These are phyloP conservation scores for Panicum hallii DNA, from an alignment of 202 grass and related monocot species.

Conservation along the genomic window DNA sequence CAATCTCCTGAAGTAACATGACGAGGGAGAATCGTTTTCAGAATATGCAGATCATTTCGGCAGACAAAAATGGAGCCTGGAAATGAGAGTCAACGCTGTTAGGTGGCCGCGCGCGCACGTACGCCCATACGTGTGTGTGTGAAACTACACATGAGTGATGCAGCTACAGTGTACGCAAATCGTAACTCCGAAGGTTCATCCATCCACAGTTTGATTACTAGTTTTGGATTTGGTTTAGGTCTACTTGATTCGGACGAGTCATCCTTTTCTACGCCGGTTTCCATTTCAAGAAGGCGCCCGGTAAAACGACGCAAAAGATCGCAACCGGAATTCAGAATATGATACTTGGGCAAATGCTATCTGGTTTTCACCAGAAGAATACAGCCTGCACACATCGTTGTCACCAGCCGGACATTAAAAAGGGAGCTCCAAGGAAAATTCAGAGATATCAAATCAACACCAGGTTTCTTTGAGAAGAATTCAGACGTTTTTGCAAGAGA, in stretches of 20 bases:
- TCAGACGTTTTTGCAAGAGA: not conserved
- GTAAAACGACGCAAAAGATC: conserved; percentile 37
- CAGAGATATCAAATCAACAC: conserved; percentile 12
- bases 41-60: conserved; percentile 13
- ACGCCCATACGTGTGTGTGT: conserved; percentile 4
- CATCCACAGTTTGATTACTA: conserved; percentile 3
- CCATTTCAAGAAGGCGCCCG: conserved; percentile 10
- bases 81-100: conserved; percentile 51
- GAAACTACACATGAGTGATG: not conserved
- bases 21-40: conserved; percentile 6
- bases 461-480: not conserved
- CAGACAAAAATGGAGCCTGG: conserved; percentile 29
- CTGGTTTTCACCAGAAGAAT: not conserved
- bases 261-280: not conserved
- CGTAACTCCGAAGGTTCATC: conserved; percentile 33
- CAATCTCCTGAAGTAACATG: not conserved
- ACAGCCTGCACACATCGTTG: conserved; percentile 28
- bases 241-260: not conserved
- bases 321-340: conserved; percentile 10
- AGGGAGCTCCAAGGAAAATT: not conserved
- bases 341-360: not conserved
- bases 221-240: conserved; percentile 3
- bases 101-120: conserved; percentile 35
- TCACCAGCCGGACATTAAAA: conserved; percentile 19
- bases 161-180: not conserved